phyloP scores from a whole-genome alignment of 139 green algal species.

The Spirogloea muscicola region DNA sequence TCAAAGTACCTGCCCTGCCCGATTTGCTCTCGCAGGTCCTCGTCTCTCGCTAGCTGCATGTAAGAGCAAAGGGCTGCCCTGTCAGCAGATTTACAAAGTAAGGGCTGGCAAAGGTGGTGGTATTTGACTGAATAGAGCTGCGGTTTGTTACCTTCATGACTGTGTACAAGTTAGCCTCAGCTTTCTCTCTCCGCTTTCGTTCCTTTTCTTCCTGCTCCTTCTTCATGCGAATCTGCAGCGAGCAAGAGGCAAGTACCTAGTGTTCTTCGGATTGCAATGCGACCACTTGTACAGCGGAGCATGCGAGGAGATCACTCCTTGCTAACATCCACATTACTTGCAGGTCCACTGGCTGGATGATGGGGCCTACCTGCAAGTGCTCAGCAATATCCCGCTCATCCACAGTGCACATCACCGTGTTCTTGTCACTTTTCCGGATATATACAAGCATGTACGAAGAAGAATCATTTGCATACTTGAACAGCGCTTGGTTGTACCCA shows the following conservation, averaged over 20 bases:
- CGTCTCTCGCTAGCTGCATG: conserved; percentile 57
- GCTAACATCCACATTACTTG: too few species aligned
- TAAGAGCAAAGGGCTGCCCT: too few species aligned
- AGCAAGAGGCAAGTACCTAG: too few species aligned
- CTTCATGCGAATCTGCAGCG: conserved; percentile 60
- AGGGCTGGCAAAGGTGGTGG: too few species aligned
- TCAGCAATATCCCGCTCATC: conserved; percentile 72
- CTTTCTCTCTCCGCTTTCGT: conserved; percentile 61
- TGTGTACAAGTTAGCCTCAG: conserved; percentile 90
- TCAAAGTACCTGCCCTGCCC: conserved; percentile 75
- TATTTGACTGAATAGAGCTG: too few species aligned
- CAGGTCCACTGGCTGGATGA: too few species aligned
- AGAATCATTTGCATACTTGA: conserved; percentile 62
- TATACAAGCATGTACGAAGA: conserved; percentile 99
- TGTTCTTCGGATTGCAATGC: too few species aligned
- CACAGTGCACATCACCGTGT: conserved; percentile 73
- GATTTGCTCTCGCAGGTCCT: conserved; percentile 61
- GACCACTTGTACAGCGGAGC: too few species aligned
- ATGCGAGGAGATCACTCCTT: too few species aligned
- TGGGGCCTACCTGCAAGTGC: conserved; percentile 69
- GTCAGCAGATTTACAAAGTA: too few species aligned
- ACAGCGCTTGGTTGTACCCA: conserved; percentile 49
- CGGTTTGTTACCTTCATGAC: conserved; percentile 61
- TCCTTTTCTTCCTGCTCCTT: conserved; percentile 75
- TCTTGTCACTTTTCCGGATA: conserved; percentile 79